Evolutionary conservation across 148 eudicot genomes (phyloP), one percentile per base, ranked within the genome.

Genomic region (Suaeda aralocaspica): DNA sequence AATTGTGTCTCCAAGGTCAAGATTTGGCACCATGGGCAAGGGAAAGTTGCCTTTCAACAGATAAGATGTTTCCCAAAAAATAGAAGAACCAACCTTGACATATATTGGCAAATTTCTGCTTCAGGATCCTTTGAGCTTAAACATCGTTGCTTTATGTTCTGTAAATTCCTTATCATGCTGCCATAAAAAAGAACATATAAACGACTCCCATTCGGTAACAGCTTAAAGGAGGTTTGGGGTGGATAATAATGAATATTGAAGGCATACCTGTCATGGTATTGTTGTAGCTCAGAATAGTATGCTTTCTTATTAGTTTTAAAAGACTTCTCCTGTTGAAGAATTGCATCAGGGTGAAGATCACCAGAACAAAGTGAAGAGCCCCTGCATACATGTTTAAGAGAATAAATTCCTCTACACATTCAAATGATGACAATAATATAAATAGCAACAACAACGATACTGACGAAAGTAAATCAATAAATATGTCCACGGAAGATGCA

Each of bases 111-210:
- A 70, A 87, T 74, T 69, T 88, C 93, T 42, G 76, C 72, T 77
- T 82, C 88, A 11, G 89, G 86, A 72, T 90, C 89, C 72, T 82
- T 82, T 74, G 89, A 84, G 74, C 72, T 73, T 46, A 80, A 80
- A 87, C 86, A 88, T 76, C 76, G 87, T 70, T 83, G 89, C 84
- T 93, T 93, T 84, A 82, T 77, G 78, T 51, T 70, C 64, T 84
- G 88, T 78, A 94, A 81, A 77, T 66, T 79, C 68, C 62, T 76
- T 73, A 94, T 78, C 98, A 93, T 90, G 75, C 98, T 92, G 89
- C 70, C 79, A 83, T 29, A 80, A 68, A 64, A 72, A 69, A 36
- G 62, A 69, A 59, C 72, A 44, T 50, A 33, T 56, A 59, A 39
- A 52, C 63, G 46, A 71, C n/a, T 77, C 46, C 57, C 59, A 66